Evolutionary conservation across 1,139 yeast genomes (phyloP), one percentile per base, ranked within the genome.

Genomic region (Geotrichum fermentans): DNA sequence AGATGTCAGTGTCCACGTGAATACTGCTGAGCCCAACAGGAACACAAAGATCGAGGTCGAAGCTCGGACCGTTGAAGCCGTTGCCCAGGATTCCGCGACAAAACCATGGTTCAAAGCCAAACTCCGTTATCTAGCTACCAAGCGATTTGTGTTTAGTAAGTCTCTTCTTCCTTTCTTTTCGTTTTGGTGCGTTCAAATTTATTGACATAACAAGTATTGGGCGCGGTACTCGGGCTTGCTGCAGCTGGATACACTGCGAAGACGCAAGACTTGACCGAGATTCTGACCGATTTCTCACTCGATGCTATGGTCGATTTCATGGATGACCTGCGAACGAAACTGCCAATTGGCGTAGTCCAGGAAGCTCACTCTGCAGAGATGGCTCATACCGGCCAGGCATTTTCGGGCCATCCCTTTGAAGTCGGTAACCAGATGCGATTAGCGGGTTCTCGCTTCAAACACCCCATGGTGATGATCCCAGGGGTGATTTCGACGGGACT

Each of bases 401-500:
- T 83, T 34, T 73, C 83, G 4, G 81, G 94, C 4, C 95, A 87
- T 53, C 80, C 88, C 45, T 92, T 92, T 68, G 87, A 94, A 0
- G 95, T 89, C 21, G 98, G 98, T 2, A 77, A 75, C 56, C 73
- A 83, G 45, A 69, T 90, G 72, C 69, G 69, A 21, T 64, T 70
- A 5, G 75, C 77, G 40, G 78, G 83, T 29, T 66, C 77, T 43
- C 62, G 73, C 0, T 74, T 80, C 1, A 78, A 83, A 54, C 75
- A 79, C 65, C 95, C 95, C 14, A 96, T 92, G 13, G 79, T 92
- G 8, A 77, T 92, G 81, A 89, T 92, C 21, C 98, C 98, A 0
- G 98, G 98, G 2, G 97, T 92, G 7, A 86, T 88, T 46, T 86
- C 96, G 28, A 90, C 97, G 0, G 97, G 97, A 2, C 74, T 92